These are phyloP conservation scores for Achlya hypogyna DNA, from an alignment of 352 stramenopile species.

Conservation along the genomic window DNA sequence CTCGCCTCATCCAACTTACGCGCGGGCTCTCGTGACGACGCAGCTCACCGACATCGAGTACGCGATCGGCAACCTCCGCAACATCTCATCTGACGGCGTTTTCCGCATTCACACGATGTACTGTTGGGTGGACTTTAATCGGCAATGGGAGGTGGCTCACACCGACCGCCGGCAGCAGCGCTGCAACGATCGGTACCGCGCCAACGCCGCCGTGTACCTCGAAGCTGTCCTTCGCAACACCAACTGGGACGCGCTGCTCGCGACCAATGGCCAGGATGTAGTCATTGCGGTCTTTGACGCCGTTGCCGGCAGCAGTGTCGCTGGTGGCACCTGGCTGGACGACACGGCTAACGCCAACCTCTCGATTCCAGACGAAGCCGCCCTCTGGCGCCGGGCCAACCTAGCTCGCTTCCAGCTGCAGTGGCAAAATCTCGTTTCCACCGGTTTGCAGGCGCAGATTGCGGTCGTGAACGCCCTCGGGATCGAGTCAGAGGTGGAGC, in stretches of 20 bases:
- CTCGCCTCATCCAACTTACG: background rate
- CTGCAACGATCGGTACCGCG: background rate
- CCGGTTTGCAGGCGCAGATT: background rate
- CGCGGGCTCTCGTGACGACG: background rate
- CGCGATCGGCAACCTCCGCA: background rate
- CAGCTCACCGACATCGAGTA: background rate
- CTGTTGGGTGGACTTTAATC: conserved; percentile 16
- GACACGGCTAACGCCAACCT: background rate
- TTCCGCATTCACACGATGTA: background rate
- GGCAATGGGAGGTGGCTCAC: conserved; percentile 15
- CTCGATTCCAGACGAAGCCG: background rate
- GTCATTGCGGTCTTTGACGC: background rate
- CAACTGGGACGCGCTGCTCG: background rate
- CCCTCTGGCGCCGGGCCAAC: background rate
- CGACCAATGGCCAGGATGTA: background rate
- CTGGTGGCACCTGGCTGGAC: background rate
- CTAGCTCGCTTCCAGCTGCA: background rate
- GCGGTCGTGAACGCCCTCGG: background rate
- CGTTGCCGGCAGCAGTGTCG: background rate
- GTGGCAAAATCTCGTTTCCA: background rate
- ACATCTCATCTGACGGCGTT: background rate
- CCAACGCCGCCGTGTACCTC: conserved; percentile 4
- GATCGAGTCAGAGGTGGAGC: background rate
- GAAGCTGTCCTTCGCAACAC: background rate
- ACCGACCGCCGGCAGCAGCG: background rate